Evolutionary conservation across 2,329 filamentous ascomycete genomes (phyloP).

Genomic region (Graphium sp.): DNA sequence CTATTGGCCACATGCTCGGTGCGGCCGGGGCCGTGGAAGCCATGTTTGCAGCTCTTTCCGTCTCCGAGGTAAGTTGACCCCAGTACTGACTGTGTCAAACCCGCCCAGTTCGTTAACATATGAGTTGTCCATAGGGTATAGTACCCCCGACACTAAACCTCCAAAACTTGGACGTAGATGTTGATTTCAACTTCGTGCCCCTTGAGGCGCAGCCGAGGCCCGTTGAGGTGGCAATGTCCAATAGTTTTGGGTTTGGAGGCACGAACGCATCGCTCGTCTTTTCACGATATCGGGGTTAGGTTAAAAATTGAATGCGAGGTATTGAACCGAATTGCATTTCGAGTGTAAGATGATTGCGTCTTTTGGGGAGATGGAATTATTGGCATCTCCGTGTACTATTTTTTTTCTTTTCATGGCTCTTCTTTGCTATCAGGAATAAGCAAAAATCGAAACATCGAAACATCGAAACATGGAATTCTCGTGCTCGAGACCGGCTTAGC

Average conservation of each 20-base stretch:
- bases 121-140: conserved; percentile 43
- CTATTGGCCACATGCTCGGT: conserved; percentile 79
- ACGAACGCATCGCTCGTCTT: conserved; percentile 89
- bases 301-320: no score
- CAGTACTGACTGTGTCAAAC: neutral
- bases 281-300: no score
- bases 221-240: conserved; percentile 66
- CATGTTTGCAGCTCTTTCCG: conserved; percentile 64
- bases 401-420: no score
- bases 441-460: no score
- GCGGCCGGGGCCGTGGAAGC: conserved; percentile 86
- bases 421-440: no score
- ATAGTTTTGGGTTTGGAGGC: conserved; percentile 95
- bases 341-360: no score
- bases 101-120: conserved; percentile 5
- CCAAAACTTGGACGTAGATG: conserved; percentile 43
- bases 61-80: conserved; percentile 49
- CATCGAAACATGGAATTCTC: no score
- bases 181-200: conserved; percentile 76
- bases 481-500: no score
- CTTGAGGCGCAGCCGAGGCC: conserved; percentile 48
- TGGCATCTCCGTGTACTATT: no score
- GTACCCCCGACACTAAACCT: conserved; percentile 84
- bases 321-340: no score
- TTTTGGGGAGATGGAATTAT: no score